Evolutionary conservation across 2,329 filamentous ascomycete genomes (phyloP).

Genomic region (Paecilomyces sp.): DNA sequence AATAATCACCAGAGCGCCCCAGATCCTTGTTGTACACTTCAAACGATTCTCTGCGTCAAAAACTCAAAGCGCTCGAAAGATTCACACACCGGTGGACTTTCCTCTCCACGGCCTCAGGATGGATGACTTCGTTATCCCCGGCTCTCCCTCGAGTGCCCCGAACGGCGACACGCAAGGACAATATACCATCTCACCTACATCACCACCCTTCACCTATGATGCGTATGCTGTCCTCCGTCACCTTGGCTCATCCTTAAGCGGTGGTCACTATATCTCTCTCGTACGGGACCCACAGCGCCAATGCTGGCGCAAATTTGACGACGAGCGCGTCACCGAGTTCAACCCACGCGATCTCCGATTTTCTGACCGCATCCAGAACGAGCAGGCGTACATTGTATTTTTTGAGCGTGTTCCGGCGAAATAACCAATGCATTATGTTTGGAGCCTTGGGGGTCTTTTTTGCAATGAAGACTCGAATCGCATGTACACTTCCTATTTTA

Average conservation of each 20-base stretch:
- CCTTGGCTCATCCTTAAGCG: slow-evolving; percentile 57
- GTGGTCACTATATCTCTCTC: slow-evolving; percentile 74
- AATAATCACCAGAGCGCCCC: slow-evolving; percentile 69
- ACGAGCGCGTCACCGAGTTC: slow-evolving; percentile 49
- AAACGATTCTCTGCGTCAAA: slow-evolving; percentile 59
- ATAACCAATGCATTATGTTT: slow-evolving; percentile 16
- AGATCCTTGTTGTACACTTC: slow-evolving; percentile 71
- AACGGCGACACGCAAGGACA: slow-evolving; percentile 39
- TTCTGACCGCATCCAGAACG: slow-evolving; percentile 51
- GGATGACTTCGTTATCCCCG: slow-evolving; percentile 51
- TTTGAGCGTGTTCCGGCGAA: slow-evolving; percentile 47
- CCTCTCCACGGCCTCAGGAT: slow-evolving; percentile 65
- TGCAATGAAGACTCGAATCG: neutral
- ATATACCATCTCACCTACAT: slow-evolving; percentile 42
- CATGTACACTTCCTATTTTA: neutral
- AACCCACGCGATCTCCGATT: slow-evolving; percentile 45
- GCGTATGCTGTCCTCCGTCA: slow-evolving; percentile 82
- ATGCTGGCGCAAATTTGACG: slow-evolving; percentile 57
- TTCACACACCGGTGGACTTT: slow-evolving; percentile 66
- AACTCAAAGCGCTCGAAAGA: slow-evolving; percentile 56
- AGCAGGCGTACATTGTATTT: slow-evolving; percentile 60
- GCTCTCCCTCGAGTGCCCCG: slow-evolving; percentile 25
- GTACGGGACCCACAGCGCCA: slow-evolving; percentile 54
- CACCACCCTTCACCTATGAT: slow-evolving; percentile 65
- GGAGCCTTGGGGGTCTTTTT: neutral